These are phyloP conservation scores for Solanum piurae DNA, from an alignment of 257 asterid species.

Conservation along the genomic window DNA sequence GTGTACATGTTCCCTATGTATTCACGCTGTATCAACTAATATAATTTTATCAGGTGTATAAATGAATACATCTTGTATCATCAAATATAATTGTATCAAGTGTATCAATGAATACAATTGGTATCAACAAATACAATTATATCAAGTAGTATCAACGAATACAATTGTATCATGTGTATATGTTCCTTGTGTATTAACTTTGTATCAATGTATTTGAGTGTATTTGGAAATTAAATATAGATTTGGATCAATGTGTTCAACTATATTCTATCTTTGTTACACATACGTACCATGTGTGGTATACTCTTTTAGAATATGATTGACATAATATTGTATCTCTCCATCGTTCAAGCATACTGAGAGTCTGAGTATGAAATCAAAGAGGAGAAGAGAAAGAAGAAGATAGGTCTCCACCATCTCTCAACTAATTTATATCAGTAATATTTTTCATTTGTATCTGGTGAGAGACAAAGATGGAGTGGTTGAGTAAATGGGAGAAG, in stretches of 20 bases:
- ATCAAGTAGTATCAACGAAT: background rate
- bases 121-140: no score
- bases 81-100: background rate
- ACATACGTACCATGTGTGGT: background rate
- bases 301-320: no score
- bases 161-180: no score
- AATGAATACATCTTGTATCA: background rate
- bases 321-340: background rate
- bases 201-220: background rate
- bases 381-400: no score
- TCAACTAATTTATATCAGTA: background rate
- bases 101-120: no score
- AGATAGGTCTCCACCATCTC: background rate
- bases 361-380: no score
- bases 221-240: background rate
- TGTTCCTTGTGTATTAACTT: background rate
- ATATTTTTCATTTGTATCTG: no score
- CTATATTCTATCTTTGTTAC: no score
- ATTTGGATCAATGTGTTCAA: no score
- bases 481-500: background rate
- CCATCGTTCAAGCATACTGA: background rate
- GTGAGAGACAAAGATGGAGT: background rate
- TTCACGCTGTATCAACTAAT: background rate
- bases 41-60: background rate
- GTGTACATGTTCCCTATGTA: no score